Evolutionary conservation across 495 filamentous ascomycete species (phyloP), one percentile per base, ranked within the genome.

Genomic region (Pseudevernia furfuracea): DNA sequence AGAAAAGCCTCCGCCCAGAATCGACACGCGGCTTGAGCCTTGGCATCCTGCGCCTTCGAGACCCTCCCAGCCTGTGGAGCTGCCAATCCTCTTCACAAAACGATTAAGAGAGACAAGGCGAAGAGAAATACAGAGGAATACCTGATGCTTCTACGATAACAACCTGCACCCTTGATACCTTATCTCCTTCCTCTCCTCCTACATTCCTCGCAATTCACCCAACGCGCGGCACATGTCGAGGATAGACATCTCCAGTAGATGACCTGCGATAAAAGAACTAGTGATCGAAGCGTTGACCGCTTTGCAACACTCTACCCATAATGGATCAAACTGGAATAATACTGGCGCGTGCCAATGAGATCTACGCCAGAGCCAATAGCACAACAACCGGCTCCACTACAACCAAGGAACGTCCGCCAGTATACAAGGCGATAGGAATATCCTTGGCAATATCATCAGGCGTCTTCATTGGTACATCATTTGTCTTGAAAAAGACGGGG

Each of bases 401-500:
- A 25, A 23, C 56, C 19, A 64, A 64, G n/a, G 39, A 32, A 36
- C 81, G 83, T 23, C 86, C 86, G 12, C 74, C 84, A 8, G 73
- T 80, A 46, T 98, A 88, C 82, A 98, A 97, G 73, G 85, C 87
- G 4, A 82, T 98, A 68, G 94, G 94, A 46, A 88, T 98, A 65
- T 82, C 85, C 17, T 81, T 98, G 37, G 94, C 94, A 8, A 83
- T 97, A 66, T 84, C 86, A 43, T 97, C 94, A 3, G 94, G 94
- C 21, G 74, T 92, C 37, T 97, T 98, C 74, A 98, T 98, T 72
- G 95, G 94, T 17, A 81, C 89, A 15, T 97, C 94, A 1, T 98
- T 98, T 71, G 92, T 98, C 49, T 73, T 98, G 65, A 97, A 97
- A 77, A 98, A 98, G 79, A 81, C 87, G 59, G 94, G 94, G 1